These are phyloP conservation scores for Boletus tomentosulus DNA, from an alignment of 768 basidiomycete species.

Conservation along the genomic window DNA sequence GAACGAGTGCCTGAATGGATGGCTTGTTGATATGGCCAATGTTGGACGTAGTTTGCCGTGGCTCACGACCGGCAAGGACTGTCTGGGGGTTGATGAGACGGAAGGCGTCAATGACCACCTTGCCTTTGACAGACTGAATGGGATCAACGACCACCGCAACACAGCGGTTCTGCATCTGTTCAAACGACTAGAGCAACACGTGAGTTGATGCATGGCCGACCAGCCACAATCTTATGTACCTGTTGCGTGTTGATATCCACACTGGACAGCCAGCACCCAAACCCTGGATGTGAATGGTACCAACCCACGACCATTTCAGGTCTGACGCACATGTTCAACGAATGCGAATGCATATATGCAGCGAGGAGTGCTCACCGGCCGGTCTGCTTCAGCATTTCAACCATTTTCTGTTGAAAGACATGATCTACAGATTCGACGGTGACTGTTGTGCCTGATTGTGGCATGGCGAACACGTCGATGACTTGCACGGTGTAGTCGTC, in stretches of 20 bases:
- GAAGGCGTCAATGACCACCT: conserved; percentile 99
- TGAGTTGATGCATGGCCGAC: conserved; percentile 11
- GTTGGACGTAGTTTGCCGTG: conserved; percentile 95
- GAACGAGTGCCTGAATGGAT: conserved; percentile 97
- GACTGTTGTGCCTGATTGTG: conserved; percentile 95
- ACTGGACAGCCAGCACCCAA: conserved; percentile 98
- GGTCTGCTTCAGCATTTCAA: conserved; percentile 99
- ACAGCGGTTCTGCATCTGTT: conserved; percentile 86
- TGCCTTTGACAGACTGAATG: conserved; percentile 97
- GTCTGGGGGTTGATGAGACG: conserved; percentile 91
- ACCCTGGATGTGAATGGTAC: conserved; percentile 99
- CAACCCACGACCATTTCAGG: conserved; percentile 99
- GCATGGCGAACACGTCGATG: conserved; percentile 98
- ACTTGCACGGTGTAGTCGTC: conserved; percentile 96
- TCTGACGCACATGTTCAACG: conserved; percentile 35
- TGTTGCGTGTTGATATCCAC: conserved; percentile 99
- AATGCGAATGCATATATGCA: not conserved
- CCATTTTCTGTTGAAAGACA: conserved; percentile 97
- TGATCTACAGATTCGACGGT: conserved; percentile 98
- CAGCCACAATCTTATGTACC: conserved; percentile 35
- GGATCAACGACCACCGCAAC: conserved; percentile 98
- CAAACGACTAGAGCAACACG: conserved; percentile 71
- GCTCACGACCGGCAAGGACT: conserved; percentile 89
- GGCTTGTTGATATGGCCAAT: conserved; percentile 99
- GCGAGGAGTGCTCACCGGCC: conserved; percentile 62